phyloP scores from a whole-genome alignment of 148 eudicot species.

The Spergularia bocconei region DNA sequence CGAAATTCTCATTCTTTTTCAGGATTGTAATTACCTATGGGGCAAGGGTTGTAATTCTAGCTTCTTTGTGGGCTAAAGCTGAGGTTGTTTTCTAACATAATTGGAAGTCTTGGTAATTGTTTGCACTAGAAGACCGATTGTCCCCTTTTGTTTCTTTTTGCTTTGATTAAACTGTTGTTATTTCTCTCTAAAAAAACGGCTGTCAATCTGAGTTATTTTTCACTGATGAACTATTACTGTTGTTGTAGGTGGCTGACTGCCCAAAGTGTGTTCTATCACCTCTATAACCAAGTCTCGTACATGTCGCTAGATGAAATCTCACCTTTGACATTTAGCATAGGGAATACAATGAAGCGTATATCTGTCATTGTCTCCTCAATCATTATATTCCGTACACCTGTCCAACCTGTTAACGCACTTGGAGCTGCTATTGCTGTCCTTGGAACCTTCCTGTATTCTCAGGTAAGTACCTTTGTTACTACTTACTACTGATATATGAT shows the following conservation, averaged over 20 bases:
- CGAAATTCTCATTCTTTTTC: too few species aligned
- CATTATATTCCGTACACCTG: slow-evolving; percentile 81
- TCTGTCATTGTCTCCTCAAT: slow-evolving; percentile 84
- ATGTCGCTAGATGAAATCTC: slow-evolving; percentile 87
- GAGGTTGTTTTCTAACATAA: too few species aligned
- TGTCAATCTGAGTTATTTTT: neutral
- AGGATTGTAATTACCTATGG: too few species aligned
- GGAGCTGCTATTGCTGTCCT: slow-evolving; percentile 86
- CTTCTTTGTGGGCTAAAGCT: too few species aligned
- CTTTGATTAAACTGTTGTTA: neutral
- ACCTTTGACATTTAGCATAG: slow-evolving; percentile 81
- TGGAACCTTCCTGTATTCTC: slow-evolving; percentile 90
- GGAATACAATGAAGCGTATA: slow-evolving; percentile 90
- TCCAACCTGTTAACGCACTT: slow-evolving; percentile 76
- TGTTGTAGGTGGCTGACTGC: slow-evolving; percentile 78
- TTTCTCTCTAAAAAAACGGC: neutral
- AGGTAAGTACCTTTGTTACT: slow-evolving; percentile 34
- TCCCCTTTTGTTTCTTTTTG: too few species aligned
- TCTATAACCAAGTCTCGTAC: slow-evolving; percentile 88
- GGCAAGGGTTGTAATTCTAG: too few species aligned
- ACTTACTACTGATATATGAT: neutral
- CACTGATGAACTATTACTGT: slow-evolving; percentile 1
- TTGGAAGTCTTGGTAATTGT: too few species aligned
- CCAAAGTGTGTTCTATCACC: slow-evolving; percentile 87
- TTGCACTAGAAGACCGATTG: too few species aligned